Evolutionary conservation across 371 early-diverging fungal species (phyloP).

Genomic region (Mucor plumbeus): DNA sequence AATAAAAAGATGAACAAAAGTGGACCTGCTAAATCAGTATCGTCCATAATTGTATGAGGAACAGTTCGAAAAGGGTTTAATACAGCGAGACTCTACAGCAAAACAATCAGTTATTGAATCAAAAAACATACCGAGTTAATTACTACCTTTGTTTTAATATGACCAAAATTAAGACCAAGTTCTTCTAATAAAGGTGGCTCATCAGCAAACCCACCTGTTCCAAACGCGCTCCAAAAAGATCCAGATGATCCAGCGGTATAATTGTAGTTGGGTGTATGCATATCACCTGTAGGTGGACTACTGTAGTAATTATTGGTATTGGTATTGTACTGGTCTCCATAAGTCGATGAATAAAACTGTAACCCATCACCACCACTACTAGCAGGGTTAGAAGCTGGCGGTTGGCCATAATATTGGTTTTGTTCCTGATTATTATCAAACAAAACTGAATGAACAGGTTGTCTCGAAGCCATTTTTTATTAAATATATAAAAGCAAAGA

Average conservation of each 20-base stretch:
- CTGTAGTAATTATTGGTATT: conserved; percentile 44
- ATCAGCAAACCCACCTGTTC: conserved; percentile 86
- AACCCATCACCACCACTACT: conserved; percentile 36
- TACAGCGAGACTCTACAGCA: conserved; percentile 76
- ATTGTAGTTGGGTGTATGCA: conserved; percentile 58
- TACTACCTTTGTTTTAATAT: conserved; percentile 78
- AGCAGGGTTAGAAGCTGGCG: conserved; percentile 27
- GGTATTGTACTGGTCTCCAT: conserved; percentile 56
- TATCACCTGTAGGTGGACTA: conserved; percentile 53
- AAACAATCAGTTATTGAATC: background rate
- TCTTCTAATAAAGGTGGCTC: conserved; percentile 93
- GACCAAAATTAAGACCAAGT: conserved; percentile 90
- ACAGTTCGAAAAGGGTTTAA: conserved; percentile 89
- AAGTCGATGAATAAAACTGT: conserved; percentile 71
- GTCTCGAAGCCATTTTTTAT: conserved; percentile 38
- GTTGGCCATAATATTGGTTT: conserved; percentile 38
- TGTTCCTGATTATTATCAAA: conserved; percentile 52
- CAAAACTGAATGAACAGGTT: conserved; percentile 59
- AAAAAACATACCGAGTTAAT: background rate
- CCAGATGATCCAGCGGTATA: conserved; percentile 39
- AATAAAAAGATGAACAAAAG: conserved; percentile 88
- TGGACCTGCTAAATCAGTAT: conserved; percentile 96
- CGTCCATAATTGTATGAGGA: conserved; percentile 92
- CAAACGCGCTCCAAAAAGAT: conserved; percentile 71
- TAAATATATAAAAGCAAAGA: conserved; percentile 3